Percentiles rank a stretch among this genome's conserved stretches.
Evolutionary conservation across 257 asterid species (phyloP).

Genomic region (Fraxinus cuspidata): DNA sequence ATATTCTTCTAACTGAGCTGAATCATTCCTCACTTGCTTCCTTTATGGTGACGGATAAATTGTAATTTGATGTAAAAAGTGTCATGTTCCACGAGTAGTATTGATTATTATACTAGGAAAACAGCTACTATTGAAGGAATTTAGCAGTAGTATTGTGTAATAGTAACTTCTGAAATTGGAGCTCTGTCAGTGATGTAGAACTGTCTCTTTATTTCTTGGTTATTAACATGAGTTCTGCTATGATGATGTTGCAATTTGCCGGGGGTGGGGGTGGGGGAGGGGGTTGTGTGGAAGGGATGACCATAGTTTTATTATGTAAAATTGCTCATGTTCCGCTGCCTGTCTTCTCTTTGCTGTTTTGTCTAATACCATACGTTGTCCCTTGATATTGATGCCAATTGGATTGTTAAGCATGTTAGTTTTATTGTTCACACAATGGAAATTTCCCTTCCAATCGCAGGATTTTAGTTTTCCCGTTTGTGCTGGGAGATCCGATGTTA

Average conservation of each 20-base stretch:
- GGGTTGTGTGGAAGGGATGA: not conserved
- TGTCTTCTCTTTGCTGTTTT: not conserved
- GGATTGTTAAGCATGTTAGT: not conserved
- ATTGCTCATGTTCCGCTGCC: not conserved
- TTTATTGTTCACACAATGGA: not conserved
- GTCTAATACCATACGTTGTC: not conserved
- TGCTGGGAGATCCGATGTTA: not conserved
- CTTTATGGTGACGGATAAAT: conserved; percentile 14
- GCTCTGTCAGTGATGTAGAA: not conserved
- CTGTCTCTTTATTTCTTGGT: not conserved
- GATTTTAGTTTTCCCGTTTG: not conserved
- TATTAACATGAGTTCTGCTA: conserved; percentile 1
- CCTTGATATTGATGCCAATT: not conserved
- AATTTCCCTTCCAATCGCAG: too few species aligned
- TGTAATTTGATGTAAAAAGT: conserved; percentile 1
- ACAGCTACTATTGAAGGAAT: not conserved
- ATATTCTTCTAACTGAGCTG: not conserved
- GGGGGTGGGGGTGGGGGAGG: too few species aligned
- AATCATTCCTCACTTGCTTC: conserved; percentile 6
- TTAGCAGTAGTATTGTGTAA: not conserved
- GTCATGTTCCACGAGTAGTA: not conserved
- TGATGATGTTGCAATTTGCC: not conserved
- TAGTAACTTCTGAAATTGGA: conserved; percentile 6
- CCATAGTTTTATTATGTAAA: not conserved
- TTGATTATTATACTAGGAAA: not conserved